A percentile compares a stretch with the other conserved stretches of the same genome.
phyloP scores from a whole-genome alignment of 495 filamentous ascomycete species.

The Lepraria neglecta region DNA sequence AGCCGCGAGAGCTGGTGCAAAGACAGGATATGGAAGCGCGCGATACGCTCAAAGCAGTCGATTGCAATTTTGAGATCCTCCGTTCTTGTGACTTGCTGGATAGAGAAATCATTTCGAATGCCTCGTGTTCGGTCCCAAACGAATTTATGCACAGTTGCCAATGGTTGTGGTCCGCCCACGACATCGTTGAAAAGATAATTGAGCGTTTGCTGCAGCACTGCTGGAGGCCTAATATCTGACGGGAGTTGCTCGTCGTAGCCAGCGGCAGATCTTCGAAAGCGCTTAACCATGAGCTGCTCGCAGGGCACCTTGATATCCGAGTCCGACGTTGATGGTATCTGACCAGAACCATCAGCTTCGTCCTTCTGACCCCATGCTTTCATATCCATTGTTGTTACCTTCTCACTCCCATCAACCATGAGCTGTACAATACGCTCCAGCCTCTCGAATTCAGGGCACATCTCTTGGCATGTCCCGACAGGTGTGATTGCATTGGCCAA shows the following conservation, averaged over 20 bases:
- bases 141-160: constrained; percentile 72
- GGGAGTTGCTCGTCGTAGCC: constrained; percentile 87
- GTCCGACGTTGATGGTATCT: constrained; percentile 28
- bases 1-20: constrained; percentile 76
- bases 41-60: constrained; percentile 80
- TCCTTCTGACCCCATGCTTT: background rate
- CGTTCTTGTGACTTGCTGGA: constrained; percentile 68
- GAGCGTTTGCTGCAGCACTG: constrained; percentile 64
- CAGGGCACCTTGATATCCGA: constrained; percentile 36
- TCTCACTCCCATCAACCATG: constrained; percentile 56
- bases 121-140: constrained; percentile 91
- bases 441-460: constrained; percentile 90
- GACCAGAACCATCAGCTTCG: constrained; percentile 17
- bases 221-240: constrained; percentile 81
- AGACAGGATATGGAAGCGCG: constrained; percentile 83
- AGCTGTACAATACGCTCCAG: constrained; percentile 68
- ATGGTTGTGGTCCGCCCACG: constrained; percentile 53
- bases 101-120: constrained; percentile 89
- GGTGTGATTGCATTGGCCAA: constrained; percentile 81
- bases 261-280: constrained; percentile 82
- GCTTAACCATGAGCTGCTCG: constrained; percentile 70
- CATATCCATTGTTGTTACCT: constrained; percentile 35
- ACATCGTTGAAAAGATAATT: constrained; percentile 79
- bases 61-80: constrained; percentile 61
- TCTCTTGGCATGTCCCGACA: constrained; percentile 80